phyloP scores from a whole-genome alignment of 2,329 filamentous ascomycete genomes.

The Madurella mycetomatis region DNA sequence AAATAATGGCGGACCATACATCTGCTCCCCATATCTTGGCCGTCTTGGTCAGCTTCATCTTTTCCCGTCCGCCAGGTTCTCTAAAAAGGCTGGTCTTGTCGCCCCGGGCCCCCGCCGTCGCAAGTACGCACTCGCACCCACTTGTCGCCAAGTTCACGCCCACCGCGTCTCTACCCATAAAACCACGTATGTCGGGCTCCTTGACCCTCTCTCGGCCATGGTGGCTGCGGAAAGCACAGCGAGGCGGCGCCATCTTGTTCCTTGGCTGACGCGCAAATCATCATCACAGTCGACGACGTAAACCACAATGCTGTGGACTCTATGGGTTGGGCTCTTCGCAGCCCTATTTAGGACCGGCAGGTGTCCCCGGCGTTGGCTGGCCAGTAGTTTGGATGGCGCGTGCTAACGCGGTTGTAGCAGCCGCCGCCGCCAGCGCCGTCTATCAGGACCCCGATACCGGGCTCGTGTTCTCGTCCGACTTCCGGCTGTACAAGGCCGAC shows the following conservation, averaged over 20 bases:
- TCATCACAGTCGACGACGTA: too few species aligned
- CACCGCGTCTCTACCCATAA: neutral
- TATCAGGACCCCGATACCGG: constrained; percentile 37
- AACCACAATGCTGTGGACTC: constrained; percentile 18
- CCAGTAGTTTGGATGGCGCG: neutral
- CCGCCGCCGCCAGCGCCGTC: constrained; percentile 16
- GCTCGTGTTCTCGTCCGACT: constrained; percentile 37
- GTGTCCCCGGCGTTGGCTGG: neutral
- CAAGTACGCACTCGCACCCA: neutral
- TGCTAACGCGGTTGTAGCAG: constrained; percentile 3
- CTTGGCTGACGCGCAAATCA: too few species aligned
- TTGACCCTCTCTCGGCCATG: too few species aligned
- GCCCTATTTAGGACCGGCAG: constrained; percentile 18
- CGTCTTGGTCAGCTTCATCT: neutral
- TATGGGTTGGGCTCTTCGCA: constrained; percentile 20
- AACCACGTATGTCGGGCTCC: neutral
- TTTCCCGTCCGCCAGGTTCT: neutral
- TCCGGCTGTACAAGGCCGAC: constrained; percentile 32
- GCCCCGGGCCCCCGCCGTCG: neutral
- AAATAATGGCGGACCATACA: constrained; percentile 19
- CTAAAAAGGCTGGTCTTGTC: constrained; percentile 4
- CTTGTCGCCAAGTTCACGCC: neutral
- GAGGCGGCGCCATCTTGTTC: too few species aligned
- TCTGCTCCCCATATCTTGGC: constrained; percentile 8
- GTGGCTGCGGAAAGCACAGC: too few species aligned